Base-by-base conservation (phyloP, 176 grass and related monocot genomes). In the Chloris gayana region DNA sequence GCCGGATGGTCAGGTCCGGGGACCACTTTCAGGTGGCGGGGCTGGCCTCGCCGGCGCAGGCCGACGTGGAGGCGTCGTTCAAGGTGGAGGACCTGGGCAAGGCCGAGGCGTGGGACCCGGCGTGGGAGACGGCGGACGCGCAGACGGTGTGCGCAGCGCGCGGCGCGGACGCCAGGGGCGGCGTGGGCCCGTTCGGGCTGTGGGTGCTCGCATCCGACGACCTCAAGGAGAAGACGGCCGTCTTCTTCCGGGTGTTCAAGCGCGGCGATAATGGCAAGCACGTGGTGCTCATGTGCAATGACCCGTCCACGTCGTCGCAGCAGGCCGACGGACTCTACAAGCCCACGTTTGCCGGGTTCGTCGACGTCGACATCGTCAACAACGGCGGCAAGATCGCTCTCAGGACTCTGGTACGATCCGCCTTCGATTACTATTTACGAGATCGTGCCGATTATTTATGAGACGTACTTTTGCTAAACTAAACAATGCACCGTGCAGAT, bases 51-150 rank as follows among this genome's bases (percentile, higher is more conserved):
- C 75, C 86, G 0, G 80, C 39, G 39, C 89, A 97, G 87, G 89
- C 87, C 24, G 94, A 97, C 75, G 85, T 94, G 34, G 91, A 94
- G 91, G 91, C 89, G 60, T 39, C 73, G 9, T 97, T 97, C 83
- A 76, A 88, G 60, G 80, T 85, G 50, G 24, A 50, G 37, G 85
- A 85, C 83, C 77, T 94, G 73, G 87, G 70, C 46, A 90, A 85
- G 37, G 91, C 89, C 0, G 95, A 97, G 69, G 47, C 64, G 18
- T 94, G 88, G 59, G 83, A 97, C 85, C 87, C 85, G 5, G 75
- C 88, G 8, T 97, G 92, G 86, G 73, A 62, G 13, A 46, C 9
- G 0, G 76, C 31, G 4, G 87, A 97, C 77, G 89, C 89, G 69
- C 80, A 92, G 80, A 44, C 68, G 1, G 71, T 92, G 15, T 92